A percentile compares a stretch with the other conserved stretches of the same genome.
phyloP scores from a whole-genome alignment of 202 grass and related monocot species.

The Bolboschoenoplectus hybrid region DNA sequence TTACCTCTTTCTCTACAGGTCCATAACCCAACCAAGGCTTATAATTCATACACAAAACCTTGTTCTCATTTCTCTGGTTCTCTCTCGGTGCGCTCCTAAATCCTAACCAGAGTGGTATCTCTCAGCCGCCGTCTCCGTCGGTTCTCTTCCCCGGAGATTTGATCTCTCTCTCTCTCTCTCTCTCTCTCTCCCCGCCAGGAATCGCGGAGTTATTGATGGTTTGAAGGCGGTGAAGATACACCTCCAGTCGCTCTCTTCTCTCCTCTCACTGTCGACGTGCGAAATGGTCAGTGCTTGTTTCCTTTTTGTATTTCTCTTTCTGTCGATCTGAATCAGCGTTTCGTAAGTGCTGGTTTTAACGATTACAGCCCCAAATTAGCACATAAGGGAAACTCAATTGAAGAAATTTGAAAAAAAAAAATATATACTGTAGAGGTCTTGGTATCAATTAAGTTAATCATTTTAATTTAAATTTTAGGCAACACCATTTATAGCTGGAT shows the following conservation, averaged over 20 bases:
- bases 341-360: neutral
- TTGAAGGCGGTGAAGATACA: neutral
- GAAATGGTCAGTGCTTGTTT: constrained; percentile 27
- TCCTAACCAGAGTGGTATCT: neutral
- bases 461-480: constrained; percentile 25
- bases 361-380: neutral
- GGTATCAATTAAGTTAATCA: neutral
- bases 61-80: too few relatives aligned
- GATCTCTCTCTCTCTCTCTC: neutral
- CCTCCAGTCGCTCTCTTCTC: neutral
- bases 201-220: too few relatives aligned
- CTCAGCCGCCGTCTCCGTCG: neutral
- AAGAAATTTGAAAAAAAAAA: neutral
- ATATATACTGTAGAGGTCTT: neutral
- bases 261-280: neutral
- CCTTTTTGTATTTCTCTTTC: neutral
- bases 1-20: too few relatives aligned
- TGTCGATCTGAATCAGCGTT: constrained; percentile 12
- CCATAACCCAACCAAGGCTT: too few relatives aligned
- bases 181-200: neutral
- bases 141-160: neutral
- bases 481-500: constrained; percentile 72
- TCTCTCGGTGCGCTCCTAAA: too few relatives aligned
- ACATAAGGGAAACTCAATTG: neutral
- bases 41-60: too few relatives aligned